Conservation (phyloP, 1,139 yeast genomes). For the Scheffersomyces cryptocercus region DNA sequence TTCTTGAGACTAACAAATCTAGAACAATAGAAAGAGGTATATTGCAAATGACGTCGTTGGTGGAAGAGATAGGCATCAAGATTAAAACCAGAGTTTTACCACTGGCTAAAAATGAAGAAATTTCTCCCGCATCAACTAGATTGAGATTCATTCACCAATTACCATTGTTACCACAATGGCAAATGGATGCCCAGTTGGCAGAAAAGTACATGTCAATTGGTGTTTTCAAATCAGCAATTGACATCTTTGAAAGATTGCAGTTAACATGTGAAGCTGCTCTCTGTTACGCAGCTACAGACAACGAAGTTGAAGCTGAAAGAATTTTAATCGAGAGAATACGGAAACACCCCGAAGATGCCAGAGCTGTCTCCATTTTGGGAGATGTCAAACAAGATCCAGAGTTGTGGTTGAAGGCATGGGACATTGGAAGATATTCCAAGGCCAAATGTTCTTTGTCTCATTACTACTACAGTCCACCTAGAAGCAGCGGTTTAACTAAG, state of each 20-base stretch:
- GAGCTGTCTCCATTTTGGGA: constrained; percentile 84
- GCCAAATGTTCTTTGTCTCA: constrained; percentile 85
- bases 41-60: constrained; percentile 87
- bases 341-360: constrained; percentile 69
- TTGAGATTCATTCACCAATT: constrained; percentile 71
- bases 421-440: constrained; percentile 73
- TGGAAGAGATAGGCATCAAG: constrained; percentile 82
- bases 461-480: constrained; percentile 69
- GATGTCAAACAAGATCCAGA: constrained; percentile 78
- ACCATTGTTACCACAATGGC: constrained; percentile 83
- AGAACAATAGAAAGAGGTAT: constrained; percentile 93
- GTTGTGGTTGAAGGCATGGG: constrained; percentile 88
- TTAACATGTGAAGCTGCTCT: constrained; percentile 84
- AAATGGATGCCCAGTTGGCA: constrained; percentile 79
- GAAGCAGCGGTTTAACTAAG: constrained; percentile 49
- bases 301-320: constrained; percentile 64
- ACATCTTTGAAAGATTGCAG: constrained; percentile 79
- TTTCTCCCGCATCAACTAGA: constrained; percentile 49
- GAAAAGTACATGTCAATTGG: constrained; percentile 89
- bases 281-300: constrained; percentile 86
- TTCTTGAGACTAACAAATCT: constrained; percentile 76
- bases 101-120: constrained; percentile 34
- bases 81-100: constrained; percentile 65
- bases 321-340: constrained; percentile 58
- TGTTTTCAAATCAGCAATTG: constrained; percentile 81